A percentile compares a stretch with the other conserved stretches of the same genome.
These are phyloP conservation scores for Ploettnerulaceae sp. DNA, from an alignment of 2,329 filamentous ascomycete species.

Conservation along the genomic window DNA sequence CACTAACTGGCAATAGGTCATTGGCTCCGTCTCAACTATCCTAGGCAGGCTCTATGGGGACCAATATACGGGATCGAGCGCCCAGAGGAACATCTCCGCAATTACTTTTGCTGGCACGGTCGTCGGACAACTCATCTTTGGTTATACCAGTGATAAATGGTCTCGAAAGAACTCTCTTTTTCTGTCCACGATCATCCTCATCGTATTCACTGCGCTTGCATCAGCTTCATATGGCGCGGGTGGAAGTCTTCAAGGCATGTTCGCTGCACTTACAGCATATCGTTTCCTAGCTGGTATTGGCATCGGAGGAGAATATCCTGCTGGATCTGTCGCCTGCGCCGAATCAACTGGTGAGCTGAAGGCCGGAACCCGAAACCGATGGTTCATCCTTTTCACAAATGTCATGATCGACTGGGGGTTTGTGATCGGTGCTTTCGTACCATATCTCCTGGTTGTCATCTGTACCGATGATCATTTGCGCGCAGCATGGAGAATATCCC, in stretches of 20 bases:
- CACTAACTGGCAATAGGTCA: slow-evolving; percentile 52
- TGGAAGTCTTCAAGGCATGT: slow-evolving; percentile 64
- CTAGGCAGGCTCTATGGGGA: slow-evolving; percentile 63
- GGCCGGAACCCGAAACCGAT: slow-evolving; percentile 74
- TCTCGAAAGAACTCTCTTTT: slow-evolving; percentile 79
- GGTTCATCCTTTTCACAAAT: slow-evolving; percentile 90
- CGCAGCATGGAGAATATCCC: slow-evolving; percentile 74
- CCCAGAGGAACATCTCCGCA: slow-evolving; percentile 69
- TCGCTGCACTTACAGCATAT: slow-evolving; percentile 75
- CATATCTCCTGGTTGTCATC: slow-evolving; percentile 59
- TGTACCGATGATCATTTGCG: slow-evolving; percentile 53
- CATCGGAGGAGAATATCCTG: slow-evolving; percentile 80
- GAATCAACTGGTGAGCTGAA: slow-evolving; percentile 83
- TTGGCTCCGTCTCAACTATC: slow-evolving; percentile 80
- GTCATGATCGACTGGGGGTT: slow-evolving; percentile 83
- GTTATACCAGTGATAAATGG: slow-evolving; percentile 76
- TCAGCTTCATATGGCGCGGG: slow-evolving; percentile 72
- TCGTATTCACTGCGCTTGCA: slow-evolving; percentile 76
- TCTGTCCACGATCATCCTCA: slow-evolving; percentile 74
- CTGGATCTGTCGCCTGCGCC: slow-evolving; percentile 76
- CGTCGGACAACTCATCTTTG: slow-evolving; percentile 74
- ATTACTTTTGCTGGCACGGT: slow-evolving; percentile 88
- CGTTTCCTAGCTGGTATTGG: slow-evolving; percentile 77
- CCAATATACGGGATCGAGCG: slow-evolving; percentile 62
- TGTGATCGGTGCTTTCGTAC: slow-evolving; percentile 66